Conservation (phyloP, 108 stramenopile species). For the Nannochloropsis oceanica region DNA sequence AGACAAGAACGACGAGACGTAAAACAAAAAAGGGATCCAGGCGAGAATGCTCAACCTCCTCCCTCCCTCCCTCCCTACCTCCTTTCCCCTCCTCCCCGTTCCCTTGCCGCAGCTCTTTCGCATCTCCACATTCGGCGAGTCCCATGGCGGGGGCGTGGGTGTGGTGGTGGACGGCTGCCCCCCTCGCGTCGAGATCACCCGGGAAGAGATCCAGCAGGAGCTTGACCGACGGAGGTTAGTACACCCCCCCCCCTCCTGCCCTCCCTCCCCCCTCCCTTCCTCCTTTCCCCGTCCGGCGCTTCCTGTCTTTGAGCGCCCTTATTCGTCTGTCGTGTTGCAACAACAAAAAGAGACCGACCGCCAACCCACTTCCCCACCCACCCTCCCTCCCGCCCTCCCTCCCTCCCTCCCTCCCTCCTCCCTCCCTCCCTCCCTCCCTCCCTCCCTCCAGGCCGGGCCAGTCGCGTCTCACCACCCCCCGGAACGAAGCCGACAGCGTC, state of each 20-base stretch:
- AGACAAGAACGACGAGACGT: too few relatives aligned
- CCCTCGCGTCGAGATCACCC: conserved; percentile 66
- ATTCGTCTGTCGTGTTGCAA: too few relatives aligned
- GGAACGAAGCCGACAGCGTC: conserved; percentile 84
- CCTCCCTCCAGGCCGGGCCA: conserved; percentile 85
- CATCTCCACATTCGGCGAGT: conserved; percentile 96
- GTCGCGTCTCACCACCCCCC: conserved; percentile 85
- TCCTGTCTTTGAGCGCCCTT: neutral
- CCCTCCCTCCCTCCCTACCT: neutral
- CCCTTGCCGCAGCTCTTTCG: conserved; percentile 51
- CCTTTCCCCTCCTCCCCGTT: neutral
- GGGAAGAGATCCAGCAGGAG: conserved; percentile 71
- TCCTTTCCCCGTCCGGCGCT: neutral
- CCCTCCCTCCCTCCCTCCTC: neutral
- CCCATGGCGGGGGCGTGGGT: conserved; percentile 92
- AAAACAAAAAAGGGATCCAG: too few relatives aligned
- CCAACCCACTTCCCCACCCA: neutral
- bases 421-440: conserved; percentile 21
- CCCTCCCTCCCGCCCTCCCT: neutral
- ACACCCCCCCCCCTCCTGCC: conserved; percentile 64
- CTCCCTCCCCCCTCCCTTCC: neutral
- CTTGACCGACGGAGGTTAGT: conserved; percentile 63
- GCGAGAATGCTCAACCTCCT: too few relatives aligned
- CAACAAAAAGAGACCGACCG: neutral
- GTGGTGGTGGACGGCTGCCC: conserved; percentile 91